Evolutionary conservation across 768 basidiomycete species (phyloP).

Genomic region (Lentinula detonsa): DNA sequence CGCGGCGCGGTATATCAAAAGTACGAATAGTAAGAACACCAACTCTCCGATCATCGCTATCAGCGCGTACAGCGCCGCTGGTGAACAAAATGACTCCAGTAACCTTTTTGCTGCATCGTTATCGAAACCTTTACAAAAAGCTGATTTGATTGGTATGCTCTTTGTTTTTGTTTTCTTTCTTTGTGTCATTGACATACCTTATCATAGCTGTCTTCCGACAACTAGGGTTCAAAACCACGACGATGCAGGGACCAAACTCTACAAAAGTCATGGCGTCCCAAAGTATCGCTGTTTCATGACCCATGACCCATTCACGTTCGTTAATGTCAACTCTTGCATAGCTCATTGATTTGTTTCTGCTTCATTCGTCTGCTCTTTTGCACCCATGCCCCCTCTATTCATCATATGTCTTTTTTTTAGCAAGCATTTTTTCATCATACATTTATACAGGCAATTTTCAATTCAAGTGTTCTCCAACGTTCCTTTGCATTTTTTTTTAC

Average conservation of each 20-base stretch:
- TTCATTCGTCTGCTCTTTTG: conserved; percentile 5
- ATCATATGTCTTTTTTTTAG: conserved; percentile 5
- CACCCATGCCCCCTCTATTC: conserved; percentile 8
- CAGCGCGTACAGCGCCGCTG: conserved; percentile 73
- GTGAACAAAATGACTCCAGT: conserved; percentile 55
- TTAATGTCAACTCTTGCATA: conserved; percentile 5
- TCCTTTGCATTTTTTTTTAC: conserved; percentile 15
- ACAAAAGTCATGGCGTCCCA: conserved; percentile 46
- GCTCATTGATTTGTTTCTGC: conserved; percentile 6
- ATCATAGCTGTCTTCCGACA: conserved; percentile 61
- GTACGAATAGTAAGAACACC: conserved; percentile 91
- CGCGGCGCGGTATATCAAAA: conserved; percentile 95
- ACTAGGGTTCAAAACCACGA: conserved; percentile 86
- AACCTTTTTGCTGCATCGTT: conserved; percentile 77
- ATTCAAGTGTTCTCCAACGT: conserved; percentile 15
- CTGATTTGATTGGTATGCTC: conserved; percentile 60
- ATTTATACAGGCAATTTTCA: conserved; percentile 16
- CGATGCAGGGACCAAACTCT: conserved; percentile 49
- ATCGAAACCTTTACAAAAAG: conserved; percentile 86
- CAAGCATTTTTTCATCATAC: conserved; percentile 15
- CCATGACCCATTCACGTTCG: conserved; percentile 6
- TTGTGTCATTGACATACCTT: neutral
- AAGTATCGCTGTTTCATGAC: conserved; percentile 27
- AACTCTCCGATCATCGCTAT: conserved; percentile 90
- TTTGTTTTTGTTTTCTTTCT: neutral